Conservation (phyloP, 2,329 filamentous ascomycete genomes). For the Phaeosphaeriaceae sp. region DNA sequence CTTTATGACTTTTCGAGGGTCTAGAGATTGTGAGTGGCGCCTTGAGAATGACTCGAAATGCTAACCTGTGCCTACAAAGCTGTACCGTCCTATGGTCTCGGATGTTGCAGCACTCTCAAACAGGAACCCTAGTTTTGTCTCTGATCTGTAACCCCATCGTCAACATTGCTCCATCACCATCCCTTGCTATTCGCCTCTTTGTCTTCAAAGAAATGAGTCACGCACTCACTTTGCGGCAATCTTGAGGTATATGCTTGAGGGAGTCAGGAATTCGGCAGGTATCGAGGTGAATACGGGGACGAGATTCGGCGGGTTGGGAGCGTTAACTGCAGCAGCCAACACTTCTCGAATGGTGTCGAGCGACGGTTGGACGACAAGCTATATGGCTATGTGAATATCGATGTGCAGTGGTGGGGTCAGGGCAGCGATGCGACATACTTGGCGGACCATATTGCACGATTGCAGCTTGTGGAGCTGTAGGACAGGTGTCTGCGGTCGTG, state of each 20-base stretch:
- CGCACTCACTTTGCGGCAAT: conserved; percentile 72
- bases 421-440: conserved; percentile 24
- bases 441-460: conserved; percentile 27
- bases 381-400: conserved; percentile 38
- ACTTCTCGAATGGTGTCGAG: conserved; percentile 66
- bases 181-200: conserved; percentile 1
- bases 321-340: conserved; percentile 58
- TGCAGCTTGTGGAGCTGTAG: conserved; percentile 9
- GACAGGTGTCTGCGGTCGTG: background rate
- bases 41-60: conserved; percentile 28
- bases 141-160: conserved; percentile 49
- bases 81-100: conserved; percentile 92
- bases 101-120: conserved; percentile 93
- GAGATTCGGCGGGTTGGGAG: conserved; percentile 72
- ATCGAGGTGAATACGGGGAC: conserved; percentile 85
- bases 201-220: conserved; percentile 36
- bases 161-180: conserved; percentile 4
- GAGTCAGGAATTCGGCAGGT: conserved; percentile 90
- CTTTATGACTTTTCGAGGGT: conserved; percentile 78
- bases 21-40: conserved; percentile 40
- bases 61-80: conserved; percentile 84
- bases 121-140: conserved; percentile 85
- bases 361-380: conserved; percentile 64
- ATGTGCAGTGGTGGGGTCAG: conserved; percentile 6
- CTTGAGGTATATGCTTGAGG: conserved; percentile 94